phyloP scores from a whole-genome alignment of 2,329 filamentous ascomycete genomes.

The Colletotrichum sp. region DNA sequence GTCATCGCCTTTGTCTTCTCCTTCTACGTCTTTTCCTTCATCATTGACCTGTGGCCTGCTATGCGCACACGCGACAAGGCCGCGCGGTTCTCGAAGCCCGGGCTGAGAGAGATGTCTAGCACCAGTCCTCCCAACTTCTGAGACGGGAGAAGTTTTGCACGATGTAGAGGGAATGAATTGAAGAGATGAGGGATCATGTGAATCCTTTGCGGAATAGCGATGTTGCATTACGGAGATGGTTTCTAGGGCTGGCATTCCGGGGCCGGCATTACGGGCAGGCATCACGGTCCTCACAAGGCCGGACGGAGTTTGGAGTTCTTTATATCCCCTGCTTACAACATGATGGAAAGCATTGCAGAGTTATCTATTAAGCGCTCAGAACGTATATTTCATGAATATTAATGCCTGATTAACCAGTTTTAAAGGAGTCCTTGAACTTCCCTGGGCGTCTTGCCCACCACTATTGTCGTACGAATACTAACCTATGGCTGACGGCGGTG shows the following conservation, averaged over 20 bases:
- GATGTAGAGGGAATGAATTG: not conserved
- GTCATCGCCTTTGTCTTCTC: constrained; percentile 83
- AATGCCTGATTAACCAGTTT: not conserved
- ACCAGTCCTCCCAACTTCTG: not conserved
- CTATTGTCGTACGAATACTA: not conserved
- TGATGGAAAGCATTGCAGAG: not conserved
- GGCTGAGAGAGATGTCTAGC: not conserved
- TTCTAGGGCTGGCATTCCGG: not conserved
- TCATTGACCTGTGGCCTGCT: constrained; percentile 85
- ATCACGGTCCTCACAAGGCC: not conserved
- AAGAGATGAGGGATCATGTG: not conserved
- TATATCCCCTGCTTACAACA: not conserved
- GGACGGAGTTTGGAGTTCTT: constrained; percentile 10
- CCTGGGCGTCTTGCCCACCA: not conserved
- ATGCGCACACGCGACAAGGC: constrained; percentile 58
- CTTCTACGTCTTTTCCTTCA: constrained; percentile 86
- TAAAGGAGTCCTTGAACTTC: not conserved
- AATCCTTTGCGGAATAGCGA: not conserved
- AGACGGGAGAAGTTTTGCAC: not conserved
- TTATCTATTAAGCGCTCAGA: not conserved
- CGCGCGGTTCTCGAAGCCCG: constrained; percentile 15
- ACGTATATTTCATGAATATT: not conserved
- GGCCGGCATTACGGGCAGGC: not conserved
- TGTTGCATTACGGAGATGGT: not conserved
- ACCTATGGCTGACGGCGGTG: not conserved